A percentile compares a stretch with the other conserved stretches of the same genome.
Evolutionary conservation across 345 rosid genomes (phyloP).

Genomic region (Streptanthus diversifolius): DNA sequence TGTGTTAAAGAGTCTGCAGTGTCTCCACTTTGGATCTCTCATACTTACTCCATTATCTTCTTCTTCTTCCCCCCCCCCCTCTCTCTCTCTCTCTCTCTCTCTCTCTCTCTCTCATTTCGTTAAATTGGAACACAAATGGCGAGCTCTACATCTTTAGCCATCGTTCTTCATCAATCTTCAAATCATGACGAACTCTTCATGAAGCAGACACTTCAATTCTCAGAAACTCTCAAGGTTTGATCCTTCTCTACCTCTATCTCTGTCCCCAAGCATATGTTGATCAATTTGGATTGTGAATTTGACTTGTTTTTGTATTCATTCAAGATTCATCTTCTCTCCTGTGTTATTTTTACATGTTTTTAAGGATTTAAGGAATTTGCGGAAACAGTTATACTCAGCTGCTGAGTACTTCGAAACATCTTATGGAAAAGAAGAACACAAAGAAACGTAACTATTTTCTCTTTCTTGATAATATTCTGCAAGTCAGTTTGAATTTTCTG

Average conservation of each 20-base stretch:
- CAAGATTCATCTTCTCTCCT: conserved; percentile 12
- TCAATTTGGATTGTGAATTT: not conserved
- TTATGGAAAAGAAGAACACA: conserved; percentile 53
- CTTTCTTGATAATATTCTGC: not conserved
- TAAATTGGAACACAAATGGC: conserved; percentile 19
- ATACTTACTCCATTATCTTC: conserved; percentile 28
- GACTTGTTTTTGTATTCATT: not conserved
- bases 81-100: not conserved
- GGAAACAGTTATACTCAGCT: conserved; percentile 74
- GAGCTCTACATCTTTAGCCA: conserved; percentile 43
- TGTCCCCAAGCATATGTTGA: not conserved
- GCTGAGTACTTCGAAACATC: conserved; percentile 79
- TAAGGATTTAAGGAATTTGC: conserved; percentile 74
- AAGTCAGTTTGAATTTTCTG: not conserved
- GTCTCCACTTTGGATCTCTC: conserved; percentile 29
- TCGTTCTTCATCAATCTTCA: conserved; percentile 44
- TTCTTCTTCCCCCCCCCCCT: not conserved
- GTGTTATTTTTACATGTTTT: not conserved
- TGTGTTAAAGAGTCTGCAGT: conserved; percentile 14
- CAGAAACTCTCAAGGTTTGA: conserved; percentile 63
- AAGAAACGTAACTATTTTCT: conserved; percentile 49
- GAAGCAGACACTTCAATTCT: conserved; percentile 65
- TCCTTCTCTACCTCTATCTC: not conserved
- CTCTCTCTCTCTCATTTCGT: conserved; percentile 10
- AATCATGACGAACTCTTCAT: conserved; percentile 65